Evolutionary conservation across 1,284 basidiomycete genomes (phyloP).

Genomic region (Fomitopsis palustris): DNA sequence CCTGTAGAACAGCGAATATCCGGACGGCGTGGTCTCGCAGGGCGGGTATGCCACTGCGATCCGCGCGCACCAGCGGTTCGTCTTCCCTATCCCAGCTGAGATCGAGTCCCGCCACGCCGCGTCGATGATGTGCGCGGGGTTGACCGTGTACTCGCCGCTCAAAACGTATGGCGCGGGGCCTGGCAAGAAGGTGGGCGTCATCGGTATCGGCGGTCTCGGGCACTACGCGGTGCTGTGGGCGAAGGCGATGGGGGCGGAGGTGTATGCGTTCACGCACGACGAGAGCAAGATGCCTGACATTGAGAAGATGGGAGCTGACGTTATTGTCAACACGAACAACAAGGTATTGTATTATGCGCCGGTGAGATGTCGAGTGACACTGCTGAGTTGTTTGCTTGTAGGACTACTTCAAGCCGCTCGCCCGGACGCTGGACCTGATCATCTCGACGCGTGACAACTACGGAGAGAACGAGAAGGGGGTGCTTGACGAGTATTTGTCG

Average conservation of each 20-base stretch:
- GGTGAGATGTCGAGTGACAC: background rate
- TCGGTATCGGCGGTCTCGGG: conserved; percentile 61
- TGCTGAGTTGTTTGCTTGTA: background rate
- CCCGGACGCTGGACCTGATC: conserved; percentile 56
- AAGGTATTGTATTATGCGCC: conserved; percentile 6
- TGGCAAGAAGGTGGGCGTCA: conserved; percentile 65
- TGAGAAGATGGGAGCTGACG: conserved; percentile 56
- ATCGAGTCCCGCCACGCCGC: conserved; percentile 49
- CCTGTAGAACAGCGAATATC: conserved; percentile 23
- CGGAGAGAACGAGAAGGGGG: conserved; percentile 15
- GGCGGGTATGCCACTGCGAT: conserved; percentile 68
- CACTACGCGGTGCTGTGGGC: conserved; percentile 26
- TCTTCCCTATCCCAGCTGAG: conserved; percentile 65
- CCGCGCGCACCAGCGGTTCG: conserved; percentile 65
- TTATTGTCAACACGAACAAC: conserved; percentile 42
- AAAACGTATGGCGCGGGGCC: conserved; percentile 57
- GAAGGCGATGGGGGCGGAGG: conserved; percentile 40
- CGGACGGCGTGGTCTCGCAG: conserved; percentile 48
- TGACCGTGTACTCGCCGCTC: conserved; percentile 67
- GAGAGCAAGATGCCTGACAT: conserved; percentile 60
- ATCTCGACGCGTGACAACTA: conserved; percentile 44
- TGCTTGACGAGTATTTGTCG: conserved; percentile 36
- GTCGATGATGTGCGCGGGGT: conserved; percentile 60
- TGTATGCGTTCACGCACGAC: conserved; percentile 65
- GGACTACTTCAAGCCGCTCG: conserved; percentile 42